Percentiles rank a stretch among this genome's conserved stretches.
Conservation (phyloP, 2,329 filamentous ascomycete genomes). For the Passalora sequoiae region DNA sequence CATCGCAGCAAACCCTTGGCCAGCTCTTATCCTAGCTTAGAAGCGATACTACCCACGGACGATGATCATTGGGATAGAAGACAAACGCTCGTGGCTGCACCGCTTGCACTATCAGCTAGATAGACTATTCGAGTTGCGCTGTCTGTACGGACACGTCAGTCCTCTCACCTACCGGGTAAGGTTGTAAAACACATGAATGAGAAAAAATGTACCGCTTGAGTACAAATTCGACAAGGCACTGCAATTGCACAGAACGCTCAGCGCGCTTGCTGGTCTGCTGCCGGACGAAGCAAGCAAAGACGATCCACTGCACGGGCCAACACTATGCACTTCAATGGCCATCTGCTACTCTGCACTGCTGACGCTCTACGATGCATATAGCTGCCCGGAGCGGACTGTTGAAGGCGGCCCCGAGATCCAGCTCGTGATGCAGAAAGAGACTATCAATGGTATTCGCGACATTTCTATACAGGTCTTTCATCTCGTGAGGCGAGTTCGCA, state of each 20-base stretch:
- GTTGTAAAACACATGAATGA: constrained; percentile 33
- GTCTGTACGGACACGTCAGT: constrained; percentile 35
- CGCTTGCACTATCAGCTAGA: constrained; percentile 24
- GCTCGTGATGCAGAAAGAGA: constrained; percentile 34
- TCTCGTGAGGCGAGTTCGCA: constrained; percentile 18
- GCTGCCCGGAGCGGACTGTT: constrained; percentile 29
- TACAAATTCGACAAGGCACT: constrained; percentile 33
- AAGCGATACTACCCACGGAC: constrained; percentile 33
- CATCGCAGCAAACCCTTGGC: constrained; percentile 26
- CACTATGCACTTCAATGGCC: constrained; percentile 31
- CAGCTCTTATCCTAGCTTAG: constrained; percentile 22
- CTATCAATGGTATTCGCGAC: constrained; percentile 26
- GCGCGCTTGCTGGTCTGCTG: constrained; percentile 30
- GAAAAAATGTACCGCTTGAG: constrained; percentile 23
- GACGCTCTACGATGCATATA: constrained; percentile 33
- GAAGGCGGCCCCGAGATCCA: constrained; percentile 31
- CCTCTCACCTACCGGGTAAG: constrained; percentile 33
- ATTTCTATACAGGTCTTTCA: constrained; percentile 16
- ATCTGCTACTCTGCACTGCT: constrained; percentile 33
- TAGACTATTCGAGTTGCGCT: constrained; percentile 24
- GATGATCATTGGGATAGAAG: constrained; percentile 40
- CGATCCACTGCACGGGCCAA: constrained; percentile 13
- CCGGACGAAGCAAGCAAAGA: constrained; percentile 24
- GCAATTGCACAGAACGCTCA: constrained; percentile 32
- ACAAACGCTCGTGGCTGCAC: constrained; percentile 25